Percentiles rank a stretch among this genome's conserved stretches.
phyloP scores from a whole-genome alignment of 2,329 filamentous ascomycete species.

The Annulohypoxylon truncatum region DNA sequence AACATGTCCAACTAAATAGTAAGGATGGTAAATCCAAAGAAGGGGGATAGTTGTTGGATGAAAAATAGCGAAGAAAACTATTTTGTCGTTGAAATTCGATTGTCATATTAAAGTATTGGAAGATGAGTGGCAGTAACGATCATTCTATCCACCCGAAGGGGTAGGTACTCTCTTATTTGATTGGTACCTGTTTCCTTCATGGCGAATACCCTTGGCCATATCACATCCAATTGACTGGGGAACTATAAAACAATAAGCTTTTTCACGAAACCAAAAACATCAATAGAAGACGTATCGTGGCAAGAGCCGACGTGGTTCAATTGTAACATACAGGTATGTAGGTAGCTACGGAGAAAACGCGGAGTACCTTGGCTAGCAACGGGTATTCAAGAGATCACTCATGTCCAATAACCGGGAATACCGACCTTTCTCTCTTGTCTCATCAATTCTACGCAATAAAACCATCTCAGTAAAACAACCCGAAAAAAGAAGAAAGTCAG shows the following conservation, averaged over 20 bases:
- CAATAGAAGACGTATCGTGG: too few relatives aligned
- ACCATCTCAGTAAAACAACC: background rate
- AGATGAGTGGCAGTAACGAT: background rate
- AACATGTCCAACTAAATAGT: background rate
- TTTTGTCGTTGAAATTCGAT: background rate
- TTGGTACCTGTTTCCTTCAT: background rate
- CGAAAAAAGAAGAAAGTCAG: background rate
- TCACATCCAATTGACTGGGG: too few relatives aligned
- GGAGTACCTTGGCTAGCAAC: background rate
- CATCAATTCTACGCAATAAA: too few relatives aligned
- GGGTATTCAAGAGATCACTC: background rate
- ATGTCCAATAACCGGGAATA: slow-evolving; percentile 5
- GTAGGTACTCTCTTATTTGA: background rate
- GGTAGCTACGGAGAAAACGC: background rate
- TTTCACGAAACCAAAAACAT: too few relatives aligned
- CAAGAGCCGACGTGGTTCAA: too few relatives aligned
- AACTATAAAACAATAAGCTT: too few relatives aligned
- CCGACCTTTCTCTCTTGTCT: background rate
- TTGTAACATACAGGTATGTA: too few relatives aligned
- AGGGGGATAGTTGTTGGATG: background rate
- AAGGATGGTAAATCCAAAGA: background rate
- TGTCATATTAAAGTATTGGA: background rate
- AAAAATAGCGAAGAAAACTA: background rate
- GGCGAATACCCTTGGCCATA: background rate
- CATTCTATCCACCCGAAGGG: background rate